Conservation (phyloP, 257 asterid species). For the Solanum virginianum region DNA sequence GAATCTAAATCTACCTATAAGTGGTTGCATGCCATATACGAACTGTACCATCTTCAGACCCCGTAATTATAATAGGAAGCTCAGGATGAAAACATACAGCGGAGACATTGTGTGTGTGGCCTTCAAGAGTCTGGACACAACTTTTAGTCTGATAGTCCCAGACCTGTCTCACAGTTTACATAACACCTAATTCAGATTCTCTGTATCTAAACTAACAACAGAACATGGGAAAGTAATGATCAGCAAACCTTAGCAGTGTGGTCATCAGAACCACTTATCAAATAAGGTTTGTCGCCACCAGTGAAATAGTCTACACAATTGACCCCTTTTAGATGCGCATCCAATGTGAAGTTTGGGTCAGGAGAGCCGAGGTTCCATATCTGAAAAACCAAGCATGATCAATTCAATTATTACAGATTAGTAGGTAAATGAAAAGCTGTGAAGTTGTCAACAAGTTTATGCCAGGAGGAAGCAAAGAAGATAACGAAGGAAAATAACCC, state of each 20-base stretch:
- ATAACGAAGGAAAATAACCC: neutral
- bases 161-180: slow-evolving; percentile 40
- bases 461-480: neutral
- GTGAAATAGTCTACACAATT: slow-evolving; percentile 96
- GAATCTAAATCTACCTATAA: slow-evolving; percentile 43
- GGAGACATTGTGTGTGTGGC: slow-evolving; percentile 97
- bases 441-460: neutral
- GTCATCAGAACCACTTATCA: slow-evolving; percentile 97
- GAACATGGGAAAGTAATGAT: slow-evolving; percentile 3
- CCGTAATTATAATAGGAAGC: slow-evolving; percentile 94
- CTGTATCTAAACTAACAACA: neutral
- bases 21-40: slow-evolving; percentile 99
- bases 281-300: slow-evolving; percentile 93
- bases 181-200: neutral
- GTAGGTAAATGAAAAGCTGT: neutral
- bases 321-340: slow-evolving; percentile 94
- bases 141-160: slow-evolving; percentile 99
- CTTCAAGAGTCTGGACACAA: slow-evolving; percentile 94
- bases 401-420: neutral
- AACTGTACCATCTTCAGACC: slow-evolving; percentile 99
- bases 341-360: slow-evolving; percentile 95
- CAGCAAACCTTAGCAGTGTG: slow-evolving; percentile 89
- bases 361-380: slow-evolving; percentile 99
- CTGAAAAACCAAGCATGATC: slow-evolving; percentile 27
- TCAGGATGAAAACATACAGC: slow-evolving; percentile 99